Percentiles rank a stretch among this genome's conserved stretches.
Conservation (phyloP, 176 grass and related monocot genomes). For the Phyllostachys edulis region DNA sequence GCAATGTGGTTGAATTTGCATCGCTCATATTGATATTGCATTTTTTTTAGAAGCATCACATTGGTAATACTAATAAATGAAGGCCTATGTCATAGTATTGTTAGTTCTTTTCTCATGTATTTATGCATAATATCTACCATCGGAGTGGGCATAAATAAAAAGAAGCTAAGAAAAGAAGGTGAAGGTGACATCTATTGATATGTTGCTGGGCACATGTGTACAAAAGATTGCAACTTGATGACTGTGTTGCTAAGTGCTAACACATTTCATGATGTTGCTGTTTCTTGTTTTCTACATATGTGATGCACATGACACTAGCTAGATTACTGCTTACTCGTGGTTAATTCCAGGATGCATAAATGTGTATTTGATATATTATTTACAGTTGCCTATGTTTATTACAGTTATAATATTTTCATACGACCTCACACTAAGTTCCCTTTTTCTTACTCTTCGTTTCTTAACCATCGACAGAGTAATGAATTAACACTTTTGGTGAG, state of each 20-base stretch:
- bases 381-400: slow-evolving; percentile 9
- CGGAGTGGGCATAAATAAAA: background rate
- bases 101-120: background rate
- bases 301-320: background rate
- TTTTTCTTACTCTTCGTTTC: slow-evolving; percentile 24
- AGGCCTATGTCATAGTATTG: background rate
- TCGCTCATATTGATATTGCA: background rate
- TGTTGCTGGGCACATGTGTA: background rate
- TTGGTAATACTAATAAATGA: slow-evolving; percentile 9
- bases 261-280: background rate
- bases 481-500: slow-evolving; percentile 26
- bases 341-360: slow-evolving; percentile 22
- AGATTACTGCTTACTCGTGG: slow-evolving; percentile 13
- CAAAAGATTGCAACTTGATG: background rate
- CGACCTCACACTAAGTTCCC: background rate
- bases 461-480: slow-evolving; percentile 33
- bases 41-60: background rate
- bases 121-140: background rate
- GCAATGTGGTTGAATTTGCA: background rate
- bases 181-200: background rate
- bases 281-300: slow-evolving; percentile 24
- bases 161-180: background rate
- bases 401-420: slow-evolving; percentile 13
- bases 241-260: background rate
- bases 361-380: slow-evolving; percentile 4